Conservation (phyloP, 768 basidiomycete genomes). For the Mycena haematopus region DNA sequence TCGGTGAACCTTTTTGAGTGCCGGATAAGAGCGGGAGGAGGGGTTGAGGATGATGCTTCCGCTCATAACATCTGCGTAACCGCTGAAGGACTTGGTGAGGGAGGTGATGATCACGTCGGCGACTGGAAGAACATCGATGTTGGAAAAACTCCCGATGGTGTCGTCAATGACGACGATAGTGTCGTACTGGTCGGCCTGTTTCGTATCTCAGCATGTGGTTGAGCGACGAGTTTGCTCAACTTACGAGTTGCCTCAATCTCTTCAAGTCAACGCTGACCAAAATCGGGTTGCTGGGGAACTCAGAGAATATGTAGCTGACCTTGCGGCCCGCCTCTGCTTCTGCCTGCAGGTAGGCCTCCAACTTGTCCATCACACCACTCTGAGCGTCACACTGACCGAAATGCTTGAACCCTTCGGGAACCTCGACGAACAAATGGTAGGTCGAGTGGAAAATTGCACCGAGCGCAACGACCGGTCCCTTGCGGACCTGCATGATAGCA, state of each 20-base stretch:
- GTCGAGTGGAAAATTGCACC: background rate
- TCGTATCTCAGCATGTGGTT: conserved; percentile 34
- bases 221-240: conserved; percentile 37
- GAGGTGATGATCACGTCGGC: conserved; percentile 78
- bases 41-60: conserved; percentile 82
- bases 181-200: conserved; percentile 65
- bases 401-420: conserved; percentile 4
- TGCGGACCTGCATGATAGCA: background rate
- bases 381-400: conserved; percentile 1
- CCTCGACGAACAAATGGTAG: background rate
- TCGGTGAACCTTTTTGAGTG: conserved; percentile 53
- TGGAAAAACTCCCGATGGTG: conserved; percentile 79
- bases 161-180: conserved; percentile 56
- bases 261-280: background rate
- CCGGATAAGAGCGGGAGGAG: conserved; percentile 55
- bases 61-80: conserved; percentile 80
- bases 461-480: conserved; percentile 1
- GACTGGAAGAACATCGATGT: conserved; percentile 71
- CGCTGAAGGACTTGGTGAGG: conserved; percentile 80
- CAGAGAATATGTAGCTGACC: conserved; percentile 48
- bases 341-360: background rate
- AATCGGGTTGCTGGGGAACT: conserved; percentile 5
- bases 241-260: background rate
- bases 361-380: conserved; percentile 5
- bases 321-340: background rate